These are phyloP conservation scores for Gonapodya prolifera DNA, from an alignment of 192 early-diverging fungal species.

Conservation along the genomic window DNA sequence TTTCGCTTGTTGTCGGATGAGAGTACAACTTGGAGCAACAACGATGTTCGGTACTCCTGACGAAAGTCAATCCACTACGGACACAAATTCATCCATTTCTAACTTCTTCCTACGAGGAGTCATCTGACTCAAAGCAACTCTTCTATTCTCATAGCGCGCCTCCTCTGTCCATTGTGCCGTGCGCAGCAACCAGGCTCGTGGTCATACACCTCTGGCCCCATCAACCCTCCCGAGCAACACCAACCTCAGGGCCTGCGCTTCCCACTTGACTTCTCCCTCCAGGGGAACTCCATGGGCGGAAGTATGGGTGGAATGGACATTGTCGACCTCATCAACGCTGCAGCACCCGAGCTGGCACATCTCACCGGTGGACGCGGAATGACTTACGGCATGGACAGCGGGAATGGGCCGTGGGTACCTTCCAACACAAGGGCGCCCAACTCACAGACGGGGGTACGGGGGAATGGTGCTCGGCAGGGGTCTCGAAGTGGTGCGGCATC, in stretches of 20 bases:
- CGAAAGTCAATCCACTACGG: neutral
- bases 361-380: neutral
- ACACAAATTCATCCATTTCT: neutral
- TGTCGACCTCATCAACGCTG: neutral
- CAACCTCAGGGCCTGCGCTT: too few relatives aligned
- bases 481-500: too few relatives aligned
- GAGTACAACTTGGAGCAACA: neutral
- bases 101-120: neutral
- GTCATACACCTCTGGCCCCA: neutral
- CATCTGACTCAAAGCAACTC: neutral
- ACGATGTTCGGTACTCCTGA: neutral
- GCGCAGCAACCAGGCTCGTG: neutral
- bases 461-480: too few relatives aligned
- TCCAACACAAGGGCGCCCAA: too few relatives aligned
- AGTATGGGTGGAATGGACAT: neutral
- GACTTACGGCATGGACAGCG: neutral
- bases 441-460: too few relatives aligned
- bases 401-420: too few relatives aligned
- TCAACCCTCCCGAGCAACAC: neutral
- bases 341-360: neutral
- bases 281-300: neutral
- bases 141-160: neutral
- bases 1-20: neutral
- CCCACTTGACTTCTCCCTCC: too few relatives aligned
- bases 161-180: neutral